Conservation (phyloP, 192 early-diverging fungal genomes). For the Cetraspora pellucida region DNA sequence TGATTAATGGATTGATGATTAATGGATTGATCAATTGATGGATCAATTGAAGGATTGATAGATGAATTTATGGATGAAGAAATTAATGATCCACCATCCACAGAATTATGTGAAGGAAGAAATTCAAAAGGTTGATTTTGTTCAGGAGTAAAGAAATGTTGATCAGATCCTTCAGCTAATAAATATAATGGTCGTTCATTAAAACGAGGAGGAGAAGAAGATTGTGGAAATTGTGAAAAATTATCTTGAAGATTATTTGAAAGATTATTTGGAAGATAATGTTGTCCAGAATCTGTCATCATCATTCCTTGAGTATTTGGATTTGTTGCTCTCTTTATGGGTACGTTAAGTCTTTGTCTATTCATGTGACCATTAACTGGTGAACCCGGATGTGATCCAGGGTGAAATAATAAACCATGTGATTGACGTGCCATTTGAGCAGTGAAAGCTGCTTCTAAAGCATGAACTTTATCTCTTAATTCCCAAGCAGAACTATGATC, state of each 20-base stretch:
- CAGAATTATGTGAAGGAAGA: background rate
- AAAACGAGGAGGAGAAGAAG: background rate
- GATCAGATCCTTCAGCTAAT: background rate
- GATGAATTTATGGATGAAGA: background rate
- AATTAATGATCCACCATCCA: background rate
- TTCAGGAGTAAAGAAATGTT: background rate
- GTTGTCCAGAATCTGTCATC: background rate
- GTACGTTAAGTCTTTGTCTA: background rate
- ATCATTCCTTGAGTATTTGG: background rate
- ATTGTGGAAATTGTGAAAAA: background rate
- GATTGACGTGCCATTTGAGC: slow-evolving; percentile 22
- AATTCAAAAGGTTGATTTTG: background rate
- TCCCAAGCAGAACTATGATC: slow-evolving; percentile 25
- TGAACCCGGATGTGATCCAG: background rate
- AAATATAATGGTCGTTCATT: slow-evolving; percentile 10
- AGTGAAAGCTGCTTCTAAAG: slow-evolving; percentile 6
- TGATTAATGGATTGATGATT: no score
- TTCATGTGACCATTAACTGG: background rate
- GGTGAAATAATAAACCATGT: background rate
- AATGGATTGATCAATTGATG: no score
- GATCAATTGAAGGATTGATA: no score
- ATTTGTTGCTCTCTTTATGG: background rate
- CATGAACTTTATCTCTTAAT: slow-evolving; percentile 15
- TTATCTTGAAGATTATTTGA: slow-evolving; percentile 3
- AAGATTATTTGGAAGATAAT: background rate